phyloP scores from a whole-genome alignment of 768 basidiomycete species.

The Sporobolomyces pararoseus region DNA sequence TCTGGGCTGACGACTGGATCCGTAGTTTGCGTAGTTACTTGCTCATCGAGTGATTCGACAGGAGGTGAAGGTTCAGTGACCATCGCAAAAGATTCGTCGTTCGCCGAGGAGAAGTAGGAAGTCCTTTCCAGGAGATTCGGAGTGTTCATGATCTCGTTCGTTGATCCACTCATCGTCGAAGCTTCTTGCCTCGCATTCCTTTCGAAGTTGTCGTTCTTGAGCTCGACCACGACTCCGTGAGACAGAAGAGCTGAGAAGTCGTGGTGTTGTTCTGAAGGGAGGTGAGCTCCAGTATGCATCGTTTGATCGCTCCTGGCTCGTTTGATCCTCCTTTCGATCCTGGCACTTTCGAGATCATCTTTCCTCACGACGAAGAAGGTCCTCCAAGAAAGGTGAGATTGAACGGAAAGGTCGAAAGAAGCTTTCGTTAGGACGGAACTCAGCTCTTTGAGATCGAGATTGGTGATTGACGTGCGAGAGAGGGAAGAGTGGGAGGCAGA shows the following conservation, averaged over 20 bases:
- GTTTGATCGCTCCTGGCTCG: conserved; percentile 79
- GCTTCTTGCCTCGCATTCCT: not conserved
- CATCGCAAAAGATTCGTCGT: not conserved
- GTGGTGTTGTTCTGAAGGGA: too few relatives aligned
- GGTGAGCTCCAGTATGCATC: conserved; percentile 55
- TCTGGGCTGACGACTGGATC: not conserved
- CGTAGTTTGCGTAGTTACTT: not conserved
- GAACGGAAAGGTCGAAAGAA: conserved; percentile 64
- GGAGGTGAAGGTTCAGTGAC: not conserved
- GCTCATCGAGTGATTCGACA: not conserved
- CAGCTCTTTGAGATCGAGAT: conserved; percentile 53
- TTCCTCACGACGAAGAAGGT: conserved; percentile 78
- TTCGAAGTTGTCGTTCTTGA: not conserved
- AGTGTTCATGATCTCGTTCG: conserved; percentile 19
- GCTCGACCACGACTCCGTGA: not conserved
- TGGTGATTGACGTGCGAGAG: conserved; percentile 49
- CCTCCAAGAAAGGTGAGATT: conserved; percentile 70
- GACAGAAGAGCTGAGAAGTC: not conserved
- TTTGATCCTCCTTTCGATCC: conserved; percentile 82
- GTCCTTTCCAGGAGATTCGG: not conserved
- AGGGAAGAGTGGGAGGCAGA: conserved; percentile 53
- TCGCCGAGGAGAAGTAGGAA: not conserved
- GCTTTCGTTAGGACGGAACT: conserved; percentile 75
- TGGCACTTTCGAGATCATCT: conserved; percentile 81
- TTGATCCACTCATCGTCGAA: conserved; percentile 7